Evolutionary conservation across 2,329 filamentous ascomycete species (phyloP).

Genomic region (Hypocrella siamensis): DNA sequence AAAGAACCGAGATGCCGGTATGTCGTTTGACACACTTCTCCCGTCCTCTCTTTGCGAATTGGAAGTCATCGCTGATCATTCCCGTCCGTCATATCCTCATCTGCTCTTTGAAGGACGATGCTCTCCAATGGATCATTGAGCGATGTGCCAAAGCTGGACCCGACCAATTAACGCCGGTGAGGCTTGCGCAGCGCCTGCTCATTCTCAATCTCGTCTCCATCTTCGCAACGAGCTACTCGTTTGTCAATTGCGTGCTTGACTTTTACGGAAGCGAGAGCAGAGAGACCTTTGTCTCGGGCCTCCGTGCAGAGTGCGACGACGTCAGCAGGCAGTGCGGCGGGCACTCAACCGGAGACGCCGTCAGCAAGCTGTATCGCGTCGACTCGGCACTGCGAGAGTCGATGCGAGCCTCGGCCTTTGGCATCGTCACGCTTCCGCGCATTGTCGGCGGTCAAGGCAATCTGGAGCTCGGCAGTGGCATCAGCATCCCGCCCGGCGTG

Average conservation of each 20-base stretch:
- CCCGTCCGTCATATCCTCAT: no score
- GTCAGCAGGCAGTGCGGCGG: not conserved
- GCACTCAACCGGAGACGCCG: not conserved
- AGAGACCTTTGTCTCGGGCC: not conserved
- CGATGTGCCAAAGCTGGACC: not conserved
- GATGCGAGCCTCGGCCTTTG: slow-evolving; percentile 21
- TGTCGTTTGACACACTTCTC: no score
- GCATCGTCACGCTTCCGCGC: no score
- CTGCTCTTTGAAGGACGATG: no score
- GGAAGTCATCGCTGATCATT: no score
- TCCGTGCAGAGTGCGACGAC: not conserved
- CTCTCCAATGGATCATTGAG: no score
- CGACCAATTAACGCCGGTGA: not conserved
- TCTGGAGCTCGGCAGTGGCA: no score
- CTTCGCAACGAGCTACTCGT: not conserved
- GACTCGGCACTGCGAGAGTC: not conserved
- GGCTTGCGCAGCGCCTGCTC: not conserved
- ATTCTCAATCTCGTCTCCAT: not conserved
- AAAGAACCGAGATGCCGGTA: no score
- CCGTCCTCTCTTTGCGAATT: no score
- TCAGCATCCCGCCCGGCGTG: no score
- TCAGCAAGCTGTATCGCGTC: not conserved
- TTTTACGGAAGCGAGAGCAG: not conserved
- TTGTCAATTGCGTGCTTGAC: not conserved
- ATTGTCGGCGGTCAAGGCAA: no score